Evolutionary conservation across 805 yeast species (phyloP).

Genomic region (Starmerella vaccinii): DNA sequence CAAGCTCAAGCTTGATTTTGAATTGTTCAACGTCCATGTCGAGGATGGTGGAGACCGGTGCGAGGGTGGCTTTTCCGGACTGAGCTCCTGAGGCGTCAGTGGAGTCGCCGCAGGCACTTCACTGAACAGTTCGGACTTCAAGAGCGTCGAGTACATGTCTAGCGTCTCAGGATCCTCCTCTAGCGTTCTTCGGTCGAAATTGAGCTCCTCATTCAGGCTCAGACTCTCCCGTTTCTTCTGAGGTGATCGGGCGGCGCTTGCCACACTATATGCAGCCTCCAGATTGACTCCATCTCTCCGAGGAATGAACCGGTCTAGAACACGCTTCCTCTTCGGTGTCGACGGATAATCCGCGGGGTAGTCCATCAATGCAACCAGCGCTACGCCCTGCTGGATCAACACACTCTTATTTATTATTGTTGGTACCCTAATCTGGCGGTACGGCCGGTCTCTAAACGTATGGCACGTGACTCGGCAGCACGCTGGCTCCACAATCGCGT

Average conservation of each 20-base stretch:
- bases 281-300: slow-evolving; percentile 74
- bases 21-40: background rate
- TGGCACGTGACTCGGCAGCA: background rate
- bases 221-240: background rate
- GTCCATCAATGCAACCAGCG: slow-evolving; percentile 2
- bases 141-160: slow-evolving; percentile 71
- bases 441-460: background rate
- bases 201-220: background rate
- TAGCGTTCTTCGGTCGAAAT: slow-evolving; percentile 31
- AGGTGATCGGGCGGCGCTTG: slow-evolving; percentile 34
- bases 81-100: slow-evolving; percentile 7
- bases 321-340: slow-evolving; percentile 22
- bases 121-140: slow-evolving; percentile 86
- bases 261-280: slow-evolving; percentile 68
- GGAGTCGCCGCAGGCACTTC: slow-evolving; percentile 4
- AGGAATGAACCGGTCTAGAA: slow-evolving; percentile 72
- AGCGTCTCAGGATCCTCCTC: slow-evolving; percentile 56
- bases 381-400: background rate
- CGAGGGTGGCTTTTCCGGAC: background rate
- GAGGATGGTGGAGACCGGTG: background rate
- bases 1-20: slow-evolving; percentile 14
- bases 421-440: slow-evolving; percentile 4
- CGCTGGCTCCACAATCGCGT: background rate
- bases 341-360: slow-evolving; percentile 14
- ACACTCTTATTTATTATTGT: slow-evolving; percentile 2